Conservation (phyloP, 2,329 filamentous ascomycete genomes). For the Alternaria angustiovoidea region DNA sequence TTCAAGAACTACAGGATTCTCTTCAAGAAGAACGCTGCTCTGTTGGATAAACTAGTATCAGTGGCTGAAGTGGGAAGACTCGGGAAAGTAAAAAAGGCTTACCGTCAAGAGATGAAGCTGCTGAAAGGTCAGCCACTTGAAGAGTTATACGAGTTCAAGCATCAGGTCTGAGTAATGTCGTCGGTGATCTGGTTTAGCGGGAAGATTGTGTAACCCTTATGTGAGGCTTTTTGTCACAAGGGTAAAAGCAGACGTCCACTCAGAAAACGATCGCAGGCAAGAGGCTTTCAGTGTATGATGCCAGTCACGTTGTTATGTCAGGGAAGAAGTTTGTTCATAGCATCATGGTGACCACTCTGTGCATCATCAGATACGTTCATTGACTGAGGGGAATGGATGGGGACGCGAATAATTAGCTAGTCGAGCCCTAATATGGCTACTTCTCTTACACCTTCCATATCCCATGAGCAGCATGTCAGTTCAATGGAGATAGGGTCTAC, state of each 20-base stretch:
- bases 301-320: background rate
- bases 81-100: background rate
- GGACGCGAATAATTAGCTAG: background rate
- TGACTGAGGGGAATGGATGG: background rate
- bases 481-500: too few species aligned
- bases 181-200: background rate
- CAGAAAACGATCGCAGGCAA: too few species aligned
- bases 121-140: background rate
- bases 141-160: background rate
- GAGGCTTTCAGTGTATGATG: background rate
- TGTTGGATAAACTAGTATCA: background rate
- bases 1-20: conserved; percentile 1
- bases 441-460: background rate
- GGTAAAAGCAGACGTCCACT: background rate
- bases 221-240: background rate
- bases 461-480: background rate
- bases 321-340: background rate
- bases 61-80: background rate
- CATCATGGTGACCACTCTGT: background rate
- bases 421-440: background rate
- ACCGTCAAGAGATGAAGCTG: background rate
- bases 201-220: background rate
- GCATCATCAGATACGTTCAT: background rate
- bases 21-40: background rate
- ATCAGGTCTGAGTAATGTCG: background rate